Base-by-base conservation (phyloP, 1,139 yeast genomes). In the Blastobotrys capitulatus region DNA sequence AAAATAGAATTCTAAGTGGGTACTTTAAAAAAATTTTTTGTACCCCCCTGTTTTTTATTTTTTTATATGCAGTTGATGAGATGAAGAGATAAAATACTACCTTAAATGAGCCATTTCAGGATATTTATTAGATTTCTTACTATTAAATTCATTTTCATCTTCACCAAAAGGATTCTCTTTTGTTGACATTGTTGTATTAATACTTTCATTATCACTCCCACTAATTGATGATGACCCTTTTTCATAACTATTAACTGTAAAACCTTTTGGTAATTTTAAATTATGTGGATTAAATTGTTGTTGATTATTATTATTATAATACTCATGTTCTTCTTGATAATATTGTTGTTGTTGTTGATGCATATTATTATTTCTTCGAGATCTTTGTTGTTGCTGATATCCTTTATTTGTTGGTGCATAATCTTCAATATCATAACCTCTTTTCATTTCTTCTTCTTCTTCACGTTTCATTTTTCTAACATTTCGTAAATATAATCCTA, bases 401-500 rank as follows among this genome's bases (percentile, higher is more conserved):
- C 10, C 32, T 29, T 12, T 7, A 7, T 26, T 13, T 10, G 32
- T 6, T 25, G 13, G 52, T 37, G 47, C 57, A 38, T 52, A 54
- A 37, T 55, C 60, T 19, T 52, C 56, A 47, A 57, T 52, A 39
- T 63, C 67, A 43, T 60, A 51, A 52, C 68, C 72, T 43, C 62
- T 57, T 53, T 69, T 73, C 20, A 61, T 61, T 57, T 64, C 60
- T 4, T 54, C 59, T 38, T 61, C 64, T 49, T 69, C 74, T 51
- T 71, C 75, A 47, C 59, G 60, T 34, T 59, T 57, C 25, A 67
- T 56, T 34, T 60, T 57, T 16, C 63, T 60, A 38, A 60, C 52
- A 54, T 69, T 70, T 32, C 69, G 54, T 50, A 59, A 58, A 40
- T 67, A 68, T 42, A 71, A n/a, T n/a, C n/a, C n/a, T n/a, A n/a